Percentiles rank a stretch among this genome's conserved stretches.
These are phyloP conservation scores for Clitopilus passeckerianus DNA, from an alignment of 768 basidiomycete species.

Conservation along the genomic window DNA sequence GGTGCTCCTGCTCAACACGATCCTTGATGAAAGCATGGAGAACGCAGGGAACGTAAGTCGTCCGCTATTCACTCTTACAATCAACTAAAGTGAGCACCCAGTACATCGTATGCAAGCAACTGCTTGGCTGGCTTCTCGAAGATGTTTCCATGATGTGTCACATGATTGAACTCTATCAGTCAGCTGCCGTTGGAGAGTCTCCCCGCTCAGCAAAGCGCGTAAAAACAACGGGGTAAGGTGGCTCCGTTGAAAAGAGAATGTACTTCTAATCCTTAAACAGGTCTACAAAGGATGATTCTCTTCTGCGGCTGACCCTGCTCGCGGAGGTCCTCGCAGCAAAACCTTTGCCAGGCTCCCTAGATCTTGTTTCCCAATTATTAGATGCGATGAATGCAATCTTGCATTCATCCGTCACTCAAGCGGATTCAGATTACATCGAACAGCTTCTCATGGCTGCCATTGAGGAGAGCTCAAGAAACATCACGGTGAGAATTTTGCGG, in stretches of 20 bases:
- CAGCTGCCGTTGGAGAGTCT: constrained; percentile 29
- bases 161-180: constrained; percentile 47
- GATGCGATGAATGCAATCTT: constrained; percentile 67
- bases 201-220: constrained; percentile 60
- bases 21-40: constrained; percentile 50
- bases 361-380: constrained; percentile 67
- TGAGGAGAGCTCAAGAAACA: constrained; percentile 54
- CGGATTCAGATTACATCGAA: constrained; percentile 74
- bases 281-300: constrained; percentile 25
- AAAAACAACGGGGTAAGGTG: constrained; percentile 51
- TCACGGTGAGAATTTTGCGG: constrained; percentile 38
- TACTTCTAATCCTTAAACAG: constrained; percentile 10
- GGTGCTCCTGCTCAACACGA: constrained; percentile 44
- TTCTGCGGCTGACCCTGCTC: constrained; percentile 51
- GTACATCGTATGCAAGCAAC: constrained; percentile 41
- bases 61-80: neutral
- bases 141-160: constrained; percentile 50
- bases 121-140: constrained; percentile 42
- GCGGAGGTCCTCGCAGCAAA: constrained; percentile 69
- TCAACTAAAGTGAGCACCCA: constrained; percentile 15
- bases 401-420: constrained; percentile 47
- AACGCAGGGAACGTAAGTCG: constrained; percentile 44
- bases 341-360: constrained; percentile 61
- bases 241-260: neutral
- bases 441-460: constrained; percentile 84